Base-by-base conservation (phyloP, 257 asterid genomes). In the Solanum piurae region DNA sequence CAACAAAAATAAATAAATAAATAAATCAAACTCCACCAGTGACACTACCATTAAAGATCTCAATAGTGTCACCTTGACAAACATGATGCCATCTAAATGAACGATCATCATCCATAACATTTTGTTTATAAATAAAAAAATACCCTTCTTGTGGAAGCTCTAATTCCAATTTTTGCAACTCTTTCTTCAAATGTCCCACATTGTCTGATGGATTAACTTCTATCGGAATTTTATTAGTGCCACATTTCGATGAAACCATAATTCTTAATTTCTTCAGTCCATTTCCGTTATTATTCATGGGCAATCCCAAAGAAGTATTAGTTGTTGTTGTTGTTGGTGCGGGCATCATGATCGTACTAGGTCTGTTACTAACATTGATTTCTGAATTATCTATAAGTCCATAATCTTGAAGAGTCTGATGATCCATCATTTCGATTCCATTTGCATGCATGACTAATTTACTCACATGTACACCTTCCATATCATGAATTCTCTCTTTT, bases 11-110 rank as follows among this genome's bases (percentile, higher is more conserved):
- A 27, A 49, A 46, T 46, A 27, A 37, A 38, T 0, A 38, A 38
- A 42, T 42, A 42, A 6, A 42, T 90, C 87, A 94, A 3, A 88
- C 83, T 68, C 96, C 96, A 86, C 93, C 93, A 1, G 96, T 90
- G 85, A 95, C 90, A 75, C 91, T 92, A 33, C 99, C 99, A 80
- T 90, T 69, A 36, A 95, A 96, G 62, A 92, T 87, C 88, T 95
- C 98, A 86, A 96, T 91, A 9, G 92, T 90, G 73, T 94, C 98
- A 14, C 95, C 96, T 46, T 92, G 92, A 31, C 74, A 86, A 69
- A 96, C 98, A 40, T 88, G 90, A 46, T 96, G 96, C 97, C 98
- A 96, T 49, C 92, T 88, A n/a, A 96, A 93, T 12, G 95, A 92
- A 1, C 88, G 86, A 89, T 94, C 94, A 87, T 96, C 98, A 11